Base-by-base conservation (phyloP, 2,329 filamentous ascomycete genomes). In the Teratosphaeria epicoccoides region DNA sequence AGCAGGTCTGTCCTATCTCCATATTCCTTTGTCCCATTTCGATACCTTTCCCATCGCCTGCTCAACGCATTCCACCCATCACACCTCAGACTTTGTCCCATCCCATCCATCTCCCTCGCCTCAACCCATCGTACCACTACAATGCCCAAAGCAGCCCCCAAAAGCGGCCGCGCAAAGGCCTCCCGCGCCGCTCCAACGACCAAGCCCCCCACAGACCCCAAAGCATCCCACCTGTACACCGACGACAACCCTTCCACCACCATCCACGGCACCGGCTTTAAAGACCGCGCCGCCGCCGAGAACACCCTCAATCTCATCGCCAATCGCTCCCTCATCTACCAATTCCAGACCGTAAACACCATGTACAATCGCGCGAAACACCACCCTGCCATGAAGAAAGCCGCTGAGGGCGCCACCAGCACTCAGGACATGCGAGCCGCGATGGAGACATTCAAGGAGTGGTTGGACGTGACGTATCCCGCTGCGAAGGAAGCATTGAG, bases 181-280 rank as follows among this genome's bases (percentile, higher is more conserved):
- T 5, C 48, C 10, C 48, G 48, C 33, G n/a, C 33, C 3, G 12
- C 22, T 1, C 33, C 33, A 4, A 25, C 40, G 5, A 11, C 10
- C 33, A 50, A 28, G n/a, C 24, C 48, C 14, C 17, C 22, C 17
- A 60, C 57, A 44, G 54, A 61, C 46, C 51, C 54, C 17, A 64
- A 62, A 40, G 57, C 56, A 25, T 65, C 62, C 6, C 64, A 66
- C 51, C 61, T 66, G 47, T 66, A 66, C 55, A 66, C 64, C 12
- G 63, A 66, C 46, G 64, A 66, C 51, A 66, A 66, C 44, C 64
- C 63, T 9, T 37, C 57, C 14, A 65, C 64, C 4, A 65, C 64
- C 3, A 59, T 66, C 37, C 63, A 65, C 40, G 63, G 64, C 53
- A 66, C 61, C 2, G 64, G 63, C 46, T 66, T 66, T 59, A 65